phyloP scores from a whole-genome alignment of 2,329 filamentous ascomycete genomes.

The Hypoxylon sp. region DNA sequence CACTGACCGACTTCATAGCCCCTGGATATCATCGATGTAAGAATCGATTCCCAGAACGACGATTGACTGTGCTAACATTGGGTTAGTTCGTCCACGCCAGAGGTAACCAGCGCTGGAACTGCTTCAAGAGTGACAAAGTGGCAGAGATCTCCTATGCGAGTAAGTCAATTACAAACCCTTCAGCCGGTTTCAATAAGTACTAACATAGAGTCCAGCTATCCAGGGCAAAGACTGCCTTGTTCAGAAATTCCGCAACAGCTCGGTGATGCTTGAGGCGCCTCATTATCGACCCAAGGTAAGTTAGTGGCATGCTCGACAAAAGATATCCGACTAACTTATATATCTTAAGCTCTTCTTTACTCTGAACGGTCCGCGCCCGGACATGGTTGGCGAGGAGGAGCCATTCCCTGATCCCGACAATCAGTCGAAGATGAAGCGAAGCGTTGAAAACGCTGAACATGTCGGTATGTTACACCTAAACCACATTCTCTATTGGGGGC shows the following conservation, averaged over 20 bases:
- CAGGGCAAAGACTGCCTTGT: conserved; percentile 92
- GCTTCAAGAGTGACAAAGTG: conserved; percentile 83
- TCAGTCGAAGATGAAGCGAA: conserved; percentile 84
- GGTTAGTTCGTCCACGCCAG: conserved; percentile 75
- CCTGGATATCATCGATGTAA: conserved; percentile 75
- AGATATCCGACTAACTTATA: conserved; percentile 33
- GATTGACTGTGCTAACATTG: conserved; percentile 38
- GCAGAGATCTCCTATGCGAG: conserved; percentile 96
- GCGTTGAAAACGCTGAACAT: conserved; percentile 85
- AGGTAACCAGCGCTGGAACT: conserved; percentile 79
- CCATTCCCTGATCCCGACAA: conserved; percentile 83
- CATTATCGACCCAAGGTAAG: conserved; percentile 84
- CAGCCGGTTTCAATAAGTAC: conserved; percentile 26
- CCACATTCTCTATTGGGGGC: neutral
- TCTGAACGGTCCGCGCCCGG: conserved; percentile 56
- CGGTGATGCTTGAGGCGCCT: conserved; percentile 87
- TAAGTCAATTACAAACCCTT: conserved; percentile 54
- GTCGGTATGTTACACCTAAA: conserved; percentile 67
- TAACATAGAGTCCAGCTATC: conserved; percentile 67
- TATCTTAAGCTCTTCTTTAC: conserved; percentile 60
- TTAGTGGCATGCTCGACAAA: too few relatives aligned
- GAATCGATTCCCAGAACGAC: conserved; percentile 41
- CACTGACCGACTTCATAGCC: conserved; percentile 62
- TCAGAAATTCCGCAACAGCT: conserved; percentile 96
- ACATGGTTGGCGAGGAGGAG: conserved; percentile 74